These are phyloP conservation scores for maize (Zea mays) DNA, from an alignment of 176 grass and related monocot genomes.

Conservation along the genomic window DNA sequence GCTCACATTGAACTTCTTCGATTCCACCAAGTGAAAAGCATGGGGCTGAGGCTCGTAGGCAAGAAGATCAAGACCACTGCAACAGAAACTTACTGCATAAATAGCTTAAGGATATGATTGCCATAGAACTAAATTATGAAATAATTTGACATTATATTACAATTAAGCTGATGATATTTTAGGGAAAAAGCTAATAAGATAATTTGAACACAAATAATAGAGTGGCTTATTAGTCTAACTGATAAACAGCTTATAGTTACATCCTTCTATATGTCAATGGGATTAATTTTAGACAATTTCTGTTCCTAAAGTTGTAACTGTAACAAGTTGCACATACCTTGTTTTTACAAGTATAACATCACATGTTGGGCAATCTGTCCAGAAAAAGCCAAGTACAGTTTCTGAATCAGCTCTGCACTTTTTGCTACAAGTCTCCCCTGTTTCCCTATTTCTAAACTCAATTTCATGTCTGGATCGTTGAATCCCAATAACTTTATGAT, in stretches of 20 bases:
- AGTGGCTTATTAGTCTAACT: constrained; percentile 16
- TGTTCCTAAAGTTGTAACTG: constrained; percentile 22
- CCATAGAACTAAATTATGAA: constrained; percentile 24
- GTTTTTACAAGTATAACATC: constrained; percentile 93
- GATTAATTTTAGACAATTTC: constrained; percentile 4
- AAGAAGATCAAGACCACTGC: constrained; percentile 86
- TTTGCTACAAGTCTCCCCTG: constrained; percentile 54
- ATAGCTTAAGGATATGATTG: constrained; percentile 23
- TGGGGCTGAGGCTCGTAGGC: constrained; percentile 77
- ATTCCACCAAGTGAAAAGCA: constrained; percentile 65
- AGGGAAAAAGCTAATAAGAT: background rate
- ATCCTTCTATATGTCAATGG: constrained; percentile 3
- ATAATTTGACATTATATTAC: background rate
- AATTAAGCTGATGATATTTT: background rate
- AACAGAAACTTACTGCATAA: constrained; percentile 34
- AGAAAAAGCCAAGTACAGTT: constrained; percentile 90
- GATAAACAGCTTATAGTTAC: constrained; percentile 13
- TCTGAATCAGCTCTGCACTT: constrained; percentile 84
- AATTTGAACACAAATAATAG: constrained; percentile 16
- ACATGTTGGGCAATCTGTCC: constrained; percentile 93
- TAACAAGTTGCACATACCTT: constrained; percentile 53
- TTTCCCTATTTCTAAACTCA: constrained; percentile 91
- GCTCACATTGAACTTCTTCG: constrained; percentile 71
- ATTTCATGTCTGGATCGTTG: constrained; percentile 77
- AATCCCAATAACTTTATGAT: constrained; percentile 78